Percentiles rank a stretch among this genome's conserved stretches.
These are phyloP conservation scores for Trichosporon sp. DNA, from an alignment of 1,284 basidiomycete species.

Conservation along the genomic window DNA sequence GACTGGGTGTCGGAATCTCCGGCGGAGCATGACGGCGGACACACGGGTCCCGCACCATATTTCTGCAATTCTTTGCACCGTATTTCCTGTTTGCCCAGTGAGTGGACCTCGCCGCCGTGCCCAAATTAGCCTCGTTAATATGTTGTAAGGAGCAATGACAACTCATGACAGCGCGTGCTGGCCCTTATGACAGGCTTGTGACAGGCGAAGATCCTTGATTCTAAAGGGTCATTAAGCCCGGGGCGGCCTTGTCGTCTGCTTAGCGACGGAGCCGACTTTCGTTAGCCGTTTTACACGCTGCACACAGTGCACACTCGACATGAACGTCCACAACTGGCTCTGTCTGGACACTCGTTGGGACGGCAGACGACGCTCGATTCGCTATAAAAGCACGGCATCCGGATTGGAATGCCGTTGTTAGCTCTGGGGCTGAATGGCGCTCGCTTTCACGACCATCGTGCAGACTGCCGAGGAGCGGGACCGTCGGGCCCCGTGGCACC, in stretches of 20 bases:
- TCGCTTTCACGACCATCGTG: neutral
- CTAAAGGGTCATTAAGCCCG: neutral
- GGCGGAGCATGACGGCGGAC: neutral
- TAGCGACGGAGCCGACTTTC: neutral
- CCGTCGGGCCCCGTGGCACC: constrained; percentile 2
- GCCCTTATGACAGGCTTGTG: neutral
- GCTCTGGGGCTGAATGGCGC: neutral
- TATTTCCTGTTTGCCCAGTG: neutral
- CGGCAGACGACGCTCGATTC: neutral
- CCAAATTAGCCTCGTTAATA: neutral
- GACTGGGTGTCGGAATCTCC: neutral
- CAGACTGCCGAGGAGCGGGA: neutral
- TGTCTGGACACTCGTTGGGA: neutral
- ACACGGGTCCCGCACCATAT: neutral
- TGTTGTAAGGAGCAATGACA: neutral
- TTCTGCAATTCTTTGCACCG: neutral
- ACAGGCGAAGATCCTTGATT: neutral
- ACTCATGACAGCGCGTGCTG: neutral
- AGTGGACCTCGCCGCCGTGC: constrained; percentile 3
- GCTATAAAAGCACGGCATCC: neutral
- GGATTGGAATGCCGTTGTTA: neutral
- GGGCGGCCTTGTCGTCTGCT: neutral
- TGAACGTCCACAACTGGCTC: neutral
- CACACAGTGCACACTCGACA: neutral
- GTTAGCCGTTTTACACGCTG: neutral